Conservation (phyloP, 306 rosid species). For the Pueraria montana region DNA sequence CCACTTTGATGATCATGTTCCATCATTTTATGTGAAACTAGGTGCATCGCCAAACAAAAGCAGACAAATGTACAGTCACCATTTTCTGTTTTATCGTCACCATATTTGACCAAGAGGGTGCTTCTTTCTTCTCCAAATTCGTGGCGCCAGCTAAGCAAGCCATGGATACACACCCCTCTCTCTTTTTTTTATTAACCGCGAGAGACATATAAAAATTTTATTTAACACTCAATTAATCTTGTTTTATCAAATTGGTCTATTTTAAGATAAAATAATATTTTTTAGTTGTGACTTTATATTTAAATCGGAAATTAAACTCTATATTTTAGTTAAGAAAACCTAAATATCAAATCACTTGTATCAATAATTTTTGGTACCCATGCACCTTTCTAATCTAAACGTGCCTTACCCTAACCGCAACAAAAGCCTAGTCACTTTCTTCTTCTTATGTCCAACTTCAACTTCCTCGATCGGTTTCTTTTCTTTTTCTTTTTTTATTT, state of each 20-base stretch:
- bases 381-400: too few species aligned
- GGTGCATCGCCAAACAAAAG: background rate
- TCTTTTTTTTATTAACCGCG: too few species aligned
- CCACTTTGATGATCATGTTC: background rate
- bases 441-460: background rate
- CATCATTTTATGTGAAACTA: background rate
- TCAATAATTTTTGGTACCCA: too few species aligned
- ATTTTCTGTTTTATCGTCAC: background rate
- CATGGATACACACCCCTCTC: background rate
- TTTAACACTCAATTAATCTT: too few species aligned
- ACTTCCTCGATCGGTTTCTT: background rate
- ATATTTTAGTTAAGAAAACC: too few species aligned
- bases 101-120: constrained; percentile 15
- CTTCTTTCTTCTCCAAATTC: constrained; percentile 19
- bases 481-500: background rate
- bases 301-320: too few species aligned
- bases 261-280: too few species aligned
- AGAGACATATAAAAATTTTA: too few species aligned
- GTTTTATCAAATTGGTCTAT: too few species aligned
- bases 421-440: background rate
- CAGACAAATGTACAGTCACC: constrained; percentile 6
- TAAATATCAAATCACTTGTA: too few species aligned
- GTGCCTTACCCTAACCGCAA: too few species aligned
- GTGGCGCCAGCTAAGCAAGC: constrained; percentile 35
- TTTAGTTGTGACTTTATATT: too few species aligned